A percentile compares a stretch with the other conserved stretches of the same genome.
phyloP scores from a whole-genome alignment of 202 grass and related monocot genomes.

The Musa balbisiana region DNA sequence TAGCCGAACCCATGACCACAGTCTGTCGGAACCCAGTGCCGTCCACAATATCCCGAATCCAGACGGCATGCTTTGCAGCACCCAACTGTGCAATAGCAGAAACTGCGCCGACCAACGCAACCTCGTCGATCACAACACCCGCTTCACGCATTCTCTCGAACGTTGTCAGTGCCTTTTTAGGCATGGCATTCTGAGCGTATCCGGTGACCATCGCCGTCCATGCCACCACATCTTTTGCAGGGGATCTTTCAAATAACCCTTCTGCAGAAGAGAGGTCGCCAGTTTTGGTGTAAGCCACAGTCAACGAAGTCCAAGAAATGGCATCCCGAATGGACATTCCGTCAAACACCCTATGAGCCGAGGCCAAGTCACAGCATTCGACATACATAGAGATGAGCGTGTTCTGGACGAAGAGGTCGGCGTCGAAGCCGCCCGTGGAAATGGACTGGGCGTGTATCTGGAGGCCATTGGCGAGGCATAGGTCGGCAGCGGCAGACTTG shows the following conservation, averaged over 20 bases:
- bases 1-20: conserved; percentile 46
- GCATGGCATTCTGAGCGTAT: conserved; percentile 58
- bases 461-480: conserved; percentile 18
- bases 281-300: conserved; percentile 40
- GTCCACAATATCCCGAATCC: conserved; percentile 43
- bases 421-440: conserved; percentile 44
- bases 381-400: conserved; percentile 42
- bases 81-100: conserved; percentile 63
- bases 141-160: conserved; percentile 37
- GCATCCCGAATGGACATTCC: conserved; percentile 42
- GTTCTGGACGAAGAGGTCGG: conserved; percentile 39
- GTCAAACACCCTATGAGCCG: conserved; percentile 51
- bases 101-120: conserved; percentile 41
- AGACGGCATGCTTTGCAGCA: conserved; percentile 29
- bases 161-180: conserved; percentile 33
- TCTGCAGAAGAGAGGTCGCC: conserved; percentile 36
- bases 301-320: conserved; percentile 56
- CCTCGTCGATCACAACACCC: conserved; percentile 42
- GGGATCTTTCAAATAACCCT: conserved; percentile 35
- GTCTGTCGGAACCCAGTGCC: conserved; percentile 22
- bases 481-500: conserved; percentile 37
- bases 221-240: conserved; percentile 49
- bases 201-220: conserved; percentile 63
- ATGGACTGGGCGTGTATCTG: conserved; percentile 40
- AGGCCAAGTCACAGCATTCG: conserved; percentile 23